Evolutionary conservation across 202 grass and related monocot species (phyloP), one percentile per base, ranked within the genome.

Genomic region (Setaria italica): DNA sequence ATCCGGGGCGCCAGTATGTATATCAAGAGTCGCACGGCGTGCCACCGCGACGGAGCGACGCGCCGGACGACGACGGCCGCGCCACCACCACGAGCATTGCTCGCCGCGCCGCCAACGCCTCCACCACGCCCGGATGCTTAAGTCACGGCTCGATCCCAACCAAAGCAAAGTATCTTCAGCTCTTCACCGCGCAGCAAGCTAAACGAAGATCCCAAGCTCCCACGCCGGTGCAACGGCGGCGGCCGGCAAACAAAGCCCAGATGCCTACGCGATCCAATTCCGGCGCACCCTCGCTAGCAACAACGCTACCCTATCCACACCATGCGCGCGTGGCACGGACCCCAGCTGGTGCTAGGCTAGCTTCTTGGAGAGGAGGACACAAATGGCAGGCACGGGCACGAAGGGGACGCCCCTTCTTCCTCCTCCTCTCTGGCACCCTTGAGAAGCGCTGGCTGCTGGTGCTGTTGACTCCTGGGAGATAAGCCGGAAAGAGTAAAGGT

Each of bases 401-500:
- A 56, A 55, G 60, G 58, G 10, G 75, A 71, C 21, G 50, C 30
- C 11, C 11, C 41, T 58, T 75, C 25, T 11, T 42, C 50, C 64
- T 53, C 30, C 68, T 37, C 9, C 62, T 1, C 17, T 86, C 39
- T 46, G 17, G 59, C 41, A 62, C 42, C 32, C 37, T 73, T 29
- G 80, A 68, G 11, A n/a, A 83, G 19, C 41, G 13, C 43, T 50
- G 30, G 34, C 4, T 19, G 73, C 35, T 41, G 39, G 56, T 80
- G 82, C 17, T 33, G 69, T 70, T 83, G 60, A 56, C 58, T 42
- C 17, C 58, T 46, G 37, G 16, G 21, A 29, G 29, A 92, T 89
- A 86, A 83, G 84, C 88, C 25, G 45, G 73, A 74, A 59, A 77
- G 34, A 80, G 86, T 90, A 89, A 92, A 89, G 77, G 76, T 54